Conservation (phyloP, 148 eudicot genomes). For the Dianthus caryophyllus region DNA sequence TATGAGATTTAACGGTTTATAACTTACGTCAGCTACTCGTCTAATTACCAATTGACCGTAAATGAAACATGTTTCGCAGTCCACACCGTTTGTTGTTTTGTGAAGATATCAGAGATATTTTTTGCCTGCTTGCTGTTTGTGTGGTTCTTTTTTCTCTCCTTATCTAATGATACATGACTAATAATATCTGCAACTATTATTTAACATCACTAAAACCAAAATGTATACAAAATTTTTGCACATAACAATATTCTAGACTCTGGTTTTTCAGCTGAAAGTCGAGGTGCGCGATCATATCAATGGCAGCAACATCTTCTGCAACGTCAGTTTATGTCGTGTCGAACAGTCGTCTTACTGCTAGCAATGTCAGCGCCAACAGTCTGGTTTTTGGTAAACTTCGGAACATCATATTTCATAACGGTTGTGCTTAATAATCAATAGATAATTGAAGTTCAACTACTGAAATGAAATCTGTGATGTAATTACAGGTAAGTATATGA, state of each 20-base stretch:
- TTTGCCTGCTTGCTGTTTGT: slow-evolving; percentile 3
- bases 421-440: too few species aligned
- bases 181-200: slow-evolving; percentile 1
- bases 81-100: not conserved
- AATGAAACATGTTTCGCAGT: not conserved
- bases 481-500: slow-evolving; percentile 40
- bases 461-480: not conserved
- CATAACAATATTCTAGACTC: not conserved
- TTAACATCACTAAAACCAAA: slow-evolving; percentile 3
- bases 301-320: slow-evolving; percentile 26
- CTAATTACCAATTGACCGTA: too few species aligned
- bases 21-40: too few species aligned
- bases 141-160: slow-evolving; percentile 27
- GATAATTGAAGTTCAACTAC: not conserved
- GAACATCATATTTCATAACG: not conserved
- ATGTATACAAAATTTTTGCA: not conserved
- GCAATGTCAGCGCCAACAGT: slow-evolving; percentile 21
- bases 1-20: too few species aligned
- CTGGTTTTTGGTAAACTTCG: slow-evolving; percentile 18
- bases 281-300: not conserved
- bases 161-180: slow-evolving; percentile 16
- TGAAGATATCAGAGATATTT: slow-evolving; percentile 10
- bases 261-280: slow-evolving; percentile 6
- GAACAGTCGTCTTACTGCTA: slow-evolving; percentile 12
- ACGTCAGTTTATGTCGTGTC: slow-evolving; percentile 25